These are phyloP conservation scores for Erigeron philadelphicus DNA, from an alignment of 140 eudicot genomes.

Conservation along the genomic window DNA sequence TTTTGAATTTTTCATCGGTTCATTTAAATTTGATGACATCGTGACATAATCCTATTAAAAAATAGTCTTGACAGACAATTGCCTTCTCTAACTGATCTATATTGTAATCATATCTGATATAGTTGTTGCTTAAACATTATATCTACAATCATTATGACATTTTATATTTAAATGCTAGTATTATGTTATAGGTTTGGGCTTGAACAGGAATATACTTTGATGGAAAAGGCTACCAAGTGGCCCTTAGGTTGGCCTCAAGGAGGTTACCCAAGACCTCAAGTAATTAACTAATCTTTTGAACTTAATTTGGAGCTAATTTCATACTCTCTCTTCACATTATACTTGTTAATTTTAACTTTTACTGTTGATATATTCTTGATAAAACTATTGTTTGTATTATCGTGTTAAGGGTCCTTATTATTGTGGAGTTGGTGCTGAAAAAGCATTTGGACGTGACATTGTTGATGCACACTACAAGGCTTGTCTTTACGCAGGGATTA, in stretches of 20 bases:
- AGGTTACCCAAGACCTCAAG: constrained; percentile 48
- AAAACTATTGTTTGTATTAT: not conserved
- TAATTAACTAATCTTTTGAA: not conserved
- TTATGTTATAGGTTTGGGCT: constrained; percentile 34
- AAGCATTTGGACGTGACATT: constrained; percentile 76
- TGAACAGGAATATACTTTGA: constrained; percentile 55
- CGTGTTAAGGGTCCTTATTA: constrained; percentile 64
- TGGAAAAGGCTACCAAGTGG: constrained; percentile 44
- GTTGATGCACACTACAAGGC: constrained; percentile 84
- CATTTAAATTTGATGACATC: not conserved
- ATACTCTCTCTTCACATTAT: not conserved
- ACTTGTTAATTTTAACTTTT: not conserved
- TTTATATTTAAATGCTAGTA: not conserved
- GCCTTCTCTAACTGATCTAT: too few species aligned
- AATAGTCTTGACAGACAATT: too few species aligned
- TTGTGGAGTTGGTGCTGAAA: constrained; percentile 80
- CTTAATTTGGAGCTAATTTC: not conserved
- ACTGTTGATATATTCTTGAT: not conserved
- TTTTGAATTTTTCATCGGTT: not conserved
- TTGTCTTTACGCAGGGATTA: constrained; percentile 69
- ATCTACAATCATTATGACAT: not conserved
- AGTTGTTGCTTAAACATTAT: not conserved
- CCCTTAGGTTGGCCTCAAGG: constrained; percentile 59
- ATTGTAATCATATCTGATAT: too few species aligned
- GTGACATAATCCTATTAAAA: not conserved